phyloP scores from a whole-genome alignment of 2,329 filamentous ascomycete species.

The Xylariales sp. region DNA sequence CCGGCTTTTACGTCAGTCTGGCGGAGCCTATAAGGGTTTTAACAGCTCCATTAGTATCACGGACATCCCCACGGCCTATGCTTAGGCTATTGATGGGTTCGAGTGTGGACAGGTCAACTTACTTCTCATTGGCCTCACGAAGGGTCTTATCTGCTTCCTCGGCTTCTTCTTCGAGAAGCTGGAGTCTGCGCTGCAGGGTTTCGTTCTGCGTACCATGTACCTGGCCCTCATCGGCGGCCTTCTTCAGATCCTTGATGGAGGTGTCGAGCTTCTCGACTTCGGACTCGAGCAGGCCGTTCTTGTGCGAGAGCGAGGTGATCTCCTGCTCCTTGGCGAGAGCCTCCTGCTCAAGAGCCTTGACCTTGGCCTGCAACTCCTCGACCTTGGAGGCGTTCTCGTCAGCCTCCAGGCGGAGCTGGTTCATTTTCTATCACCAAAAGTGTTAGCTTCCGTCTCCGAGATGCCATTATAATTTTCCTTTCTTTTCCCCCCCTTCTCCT shows the following conservation, averaged over 20 bases:
- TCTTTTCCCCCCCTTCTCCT: too few relatives aligned
- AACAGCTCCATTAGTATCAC: slow-evolving; percentile 11
- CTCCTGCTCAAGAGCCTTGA: slow-evolving; percentile 92
- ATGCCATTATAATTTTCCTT: too few relatives aligned
- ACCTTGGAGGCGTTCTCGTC: slow-evolving; percentile 78
- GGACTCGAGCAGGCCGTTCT: slow-evolving; percentile 83
- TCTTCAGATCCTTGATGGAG: slow-evolving; percentile 82
- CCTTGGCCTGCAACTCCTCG: slow-evolving; percentile 80
- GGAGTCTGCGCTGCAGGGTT: slow-evolving; percentile 83
- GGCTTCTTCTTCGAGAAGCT: slow-evolving; percentile 96
- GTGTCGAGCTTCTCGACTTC: slow-evolving; percentile 92
- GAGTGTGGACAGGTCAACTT: slow-evolving; percentile 46
- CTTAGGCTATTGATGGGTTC: too few relatives aligned
- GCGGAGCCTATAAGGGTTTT: slow-evolving; percentile 80
- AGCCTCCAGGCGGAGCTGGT: slow-evolving; percentile 87
- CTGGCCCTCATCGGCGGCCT: slow-evolving; percentile 74
- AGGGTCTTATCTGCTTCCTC: slow-evolving; percentile 95
- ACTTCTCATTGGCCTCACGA: slow-evolving; percentile 98
- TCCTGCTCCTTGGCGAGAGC: slow-evolving; percentile 96
- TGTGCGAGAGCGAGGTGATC: slow-evolving; percentile 93
- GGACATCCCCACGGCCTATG: slow-evolving; percentile 5
- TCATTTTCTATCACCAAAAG: slow-evolving; percentile 70
- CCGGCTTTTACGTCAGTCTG: slow-evolving; percentile 99
- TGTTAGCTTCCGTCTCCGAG: slow-evolving; percentile 1
- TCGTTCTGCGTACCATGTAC: slow-evolving; percentile 88